Conservation (phyloP, 2,329 filamentous ascomycete species). For the Neofusicoccum kwambonambiense region DNA sequence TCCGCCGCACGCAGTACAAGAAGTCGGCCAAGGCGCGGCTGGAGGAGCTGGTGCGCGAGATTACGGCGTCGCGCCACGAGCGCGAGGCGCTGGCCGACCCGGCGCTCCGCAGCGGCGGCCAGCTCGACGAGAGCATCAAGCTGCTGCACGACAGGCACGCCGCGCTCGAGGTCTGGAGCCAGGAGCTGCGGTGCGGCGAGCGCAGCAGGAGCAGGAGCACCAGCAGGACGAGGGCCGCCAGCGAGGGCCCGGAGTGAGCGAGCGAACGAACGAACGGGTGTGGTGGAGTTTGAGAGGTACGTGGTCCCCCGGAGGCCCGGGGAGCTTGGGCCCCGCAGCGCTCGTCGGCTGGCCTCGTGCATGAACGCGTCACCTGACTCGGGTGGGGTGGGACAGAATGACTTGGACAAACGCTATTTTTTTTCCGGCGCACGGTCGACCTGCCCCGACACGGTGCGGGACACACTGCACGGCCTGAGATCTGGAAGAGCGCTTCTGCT, state of each 20-base stretch:
- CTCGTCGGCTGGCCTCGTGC: too few species aligned
- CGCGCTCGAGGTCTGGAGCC: conserved; percentile 7
- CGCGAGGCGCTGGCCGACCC: neutral
- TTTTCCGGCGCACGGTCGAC: too few species aligned
- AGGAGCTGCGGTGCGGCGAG: neutral
- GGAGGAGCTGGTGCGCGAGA: conserved; percentile 8
- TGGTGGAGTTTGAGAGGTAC: neutral
- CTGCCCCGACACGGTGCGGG: too few species aligned
- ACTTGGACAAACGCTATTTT: too few species aligned
- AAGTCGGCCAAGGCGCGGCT: conserved; percentile 12
- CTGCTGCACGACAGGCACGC: conserved; percentile 12
- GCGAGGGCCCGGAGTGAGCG: neutral
- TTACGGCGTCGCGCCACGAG: conserved; percentile 5
- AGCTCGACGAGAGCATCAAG: conserved; percentile 13
- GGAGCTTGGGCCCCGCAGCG: too few species aligned
- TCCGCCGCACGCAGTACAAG: conserved; percentile 14
- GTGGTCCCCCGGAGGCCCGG: too few species aligned
- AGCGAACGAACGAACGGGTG: neutral
- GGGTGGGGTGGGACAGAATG: too few species aligned
- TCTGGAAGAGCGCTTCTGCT: too few species aligned
- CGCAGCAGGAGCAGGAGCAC: neutral
- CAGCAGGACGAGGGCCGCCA: neutral
- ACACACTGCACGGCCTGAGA: too few species aligned
- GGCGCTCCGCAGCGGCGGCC: neutral
- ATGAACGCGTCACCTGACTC: too few species aligned